phyloP scores from a whole-genome alignment of 1,284 basidiomycete genomes.

The Sutorius eximius region DNA sequence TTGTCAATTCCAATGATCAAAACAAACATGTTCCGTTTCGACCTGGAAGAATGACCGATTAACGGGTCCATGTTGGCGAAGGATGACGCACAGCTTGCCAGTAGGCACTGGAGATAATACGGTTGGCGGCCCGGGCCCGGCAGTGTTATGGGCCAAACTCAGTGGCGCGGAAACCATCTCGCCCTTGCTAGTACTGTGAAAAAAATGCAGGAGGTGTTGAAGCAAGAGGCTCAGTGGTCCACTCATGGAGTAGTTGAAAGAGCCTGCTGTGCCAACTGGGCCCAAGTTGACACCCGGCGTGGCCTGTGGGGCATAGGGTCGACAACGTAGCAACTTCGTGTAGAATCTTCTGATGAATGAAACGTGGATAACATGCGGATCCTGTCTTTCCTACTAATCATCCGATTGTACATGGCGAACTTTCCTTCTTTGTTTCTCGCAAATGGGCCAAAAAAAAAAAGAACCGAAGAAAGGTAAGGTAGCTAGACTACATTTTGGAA shows the following conservation, averaged over 20 bases:
- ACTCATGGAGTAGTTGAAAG: not conserved
- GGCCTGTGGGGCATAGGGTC: not conserved
- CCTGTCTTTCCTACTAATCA: too few relatives aligned
- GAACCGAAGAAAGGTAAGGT: not conserved
- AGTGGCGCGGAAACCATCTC: not conserved
- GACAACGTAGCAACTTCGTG: not conserved
- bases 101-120: not conserved
- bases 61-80: not conserved
- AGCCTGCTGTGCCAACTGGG: not conserved
- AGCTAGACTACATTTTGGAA: not conserved
- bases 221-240: not conserved
- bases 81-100: not conserved
- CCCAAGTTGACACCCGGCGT: not conserved
- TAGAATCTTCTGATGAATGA: not conserved
- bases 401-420: not conserved
- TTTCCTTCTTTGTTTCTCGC: too few relatives aligned
- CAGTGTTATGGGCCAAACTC: not conserved
- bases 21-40: constrained; percentile 42
- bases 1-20: constrained; percentile 60
- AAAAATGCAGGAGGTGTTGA: not conserved
- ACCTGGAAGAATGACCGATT: not conserved
- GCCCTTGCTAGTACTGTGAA: not conserved
- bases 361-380: not conserved
- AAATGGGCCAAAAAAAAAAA: not conserved
- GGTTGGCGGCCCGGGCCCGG: not conserved